Evolutionary conservation across 2,329 filamentous ascomycete genomes (phyloP), one percentile per base, ranked within the genome.

Genomic region (Chaetothyriales sp.): DNA sequence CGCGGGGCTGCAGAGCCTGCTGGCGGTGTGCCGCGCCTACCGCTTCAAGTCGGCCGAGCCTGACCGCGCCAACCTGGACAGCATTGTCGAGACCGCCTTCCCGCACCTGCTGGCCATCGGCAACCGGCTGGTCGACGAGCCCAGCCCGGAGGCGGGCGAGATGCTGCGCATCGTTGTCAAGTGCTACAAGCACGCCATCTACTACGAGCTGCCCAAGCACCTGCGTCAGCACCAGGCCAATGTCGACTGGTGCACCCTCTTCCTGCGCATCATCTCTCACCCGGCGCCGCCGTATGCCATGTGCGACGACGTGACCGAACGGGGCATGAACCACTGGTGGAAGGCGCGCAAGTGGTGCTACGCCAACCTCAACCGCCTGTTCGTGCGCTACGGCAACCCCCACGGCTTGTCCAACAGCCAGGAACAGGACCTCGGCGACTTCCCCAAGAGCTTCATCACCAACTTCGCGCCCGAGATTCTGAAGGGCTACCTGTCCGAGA

Each of bases 281-380:
- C 73, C 83, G 19, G 82, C 86, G 37, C 92, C 92, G 4, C 77
- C 85, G 51, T 81, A 77, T 60, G 84, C 89, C 37, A 82, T 97
- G 77, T 69, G 75, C 53, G 88, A 94, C 54, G 86, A 86, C 55
- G 72, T 84, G 49, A 82, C 87, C 53, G 90, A 97, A 65, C 81
- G 92, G 53, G 92, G 97, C 69, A 80, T 84, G 63, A 89, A 95
- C 66, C 89, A 95, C 68, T 98, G 92, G 90, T 98, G 90, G 90
- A 98, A 97, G 75, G 86, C 89, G 58, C 97, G 97, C 82, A 98
- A 98, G 71, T 97, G 92, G 92, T 86, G 90, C 13, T 98, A 95
- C 69, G 94, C 92, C 64, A 97, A 97, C 69, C 72, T 98, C 61
- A 98, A 98, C 72, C 81, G 92, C 56, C 79, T 98, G 18, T 98